Evolutionary conservation across 1,139 yeast genomes (phyloP), one percentile per base, ranked within the genome.

Genomic region (Yarrowia galli): DNA sequence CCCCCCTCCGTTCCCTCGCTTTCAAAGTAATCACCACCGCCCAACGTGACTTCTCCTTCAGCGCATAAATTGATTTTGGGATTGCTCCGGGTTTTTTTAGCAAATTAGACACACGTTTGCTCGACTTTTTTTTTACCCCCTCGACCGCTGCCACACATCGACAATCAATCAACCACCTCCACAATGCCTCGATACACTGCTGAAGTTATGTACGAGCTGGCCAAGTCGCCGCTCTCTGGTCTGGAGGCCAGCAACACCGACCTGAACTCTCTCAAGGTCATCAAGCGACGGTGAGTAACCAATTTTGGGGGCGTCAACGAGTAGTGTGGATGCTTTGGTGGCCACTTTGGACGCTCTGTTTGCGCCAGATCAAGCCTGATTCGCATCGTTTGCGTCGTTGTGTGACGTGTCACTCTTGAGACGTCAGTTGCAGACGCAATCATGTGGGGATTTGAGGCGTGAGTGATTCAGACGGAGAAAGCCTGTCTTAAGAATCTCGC

Each of bases 121-220:
- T 45, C 42, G 28, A 38, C 65, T 35, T 61, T 48, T 46, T 58
- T 61, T 61, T 48, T 48, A 45, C 56, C 53, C 65, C 0, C 23
- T 15, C 38, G 32, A 22, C 38, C 22, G 28, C 40, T 13, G 22
- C 18, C 18, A 13, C 46, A 10, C 25, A 8, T 9, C 58, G 42
- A 25, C 42, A 42, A 23, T 46, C 32, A 36, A 13, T 35, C 16
- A 42, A 23, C 16, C 15, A n/a, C 15, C 38, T 23, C 25, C 65
- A 61, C 66, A 46, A 61, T 61, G 66, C 66, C 66, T 46, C 66
- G 66, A 61, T 61, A 61, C 56, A 61, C 66, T 23, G 38, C 66
- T 35, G 66, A 61, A 61, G 56, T 61, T 16, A 46, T 61, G 56
- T 61, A 61, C 46, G 66, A 61, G 66, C 56, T 61, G 66, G 54